Base-by-base conservation (phyloP, 805 yeast species). In the Schizosaccharomyces octosporus region DNA sequence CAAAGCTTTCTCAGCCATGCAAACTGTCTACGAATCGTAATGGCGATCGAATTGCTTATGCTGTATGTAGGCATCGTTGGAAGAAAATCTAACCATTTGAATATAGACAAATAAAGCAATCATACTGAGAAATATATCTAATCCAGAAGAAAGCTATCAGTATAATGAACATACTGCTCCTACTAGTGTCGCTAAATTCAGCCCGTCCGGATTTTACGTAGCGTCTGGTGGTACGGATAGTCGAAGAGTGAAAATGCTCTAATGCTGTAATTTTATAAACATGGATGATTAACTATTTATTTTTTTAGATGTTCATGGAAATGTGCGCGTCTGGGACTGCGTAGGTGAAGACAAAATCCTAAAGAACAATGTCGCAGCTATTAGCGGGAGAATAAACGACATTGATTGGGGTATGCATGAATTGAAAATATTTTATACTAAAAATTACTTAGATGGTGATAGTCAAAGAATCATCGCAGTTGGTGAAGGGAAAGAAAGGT, bases 401-500 rank as follows among this genome's bases (percentile, higher is more conserved):
- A 74, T 90, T 64, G 83, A 87, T 0, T 90, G 97, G 97, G 97
- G 60, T 57, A 57, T 6, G 60, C 7, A n/a, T 19, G 27, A 6
- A 17, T 1, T 11, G 17, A 5, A 21, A 27, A 29, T 57, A 11
- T 21, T 17, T 1, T 6, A 17, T 36, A 21, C 17, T 19, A 27
- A 31, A 15, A 5, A 5, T 24, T 5, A 21, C 13, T 1, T n/a
- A 57, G 60, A 93, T 70, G 83, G 83, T 32, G 98, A 90, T 68
- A 81, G 82, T 59, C 76, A 81, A 63, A 79, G 98, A 66, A 74
- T 93, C 61, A 86, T 93, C 68, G 95, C 95, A 1, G 97, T 89
- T 11, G 98, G 98, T 62, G 84, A 85, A 66, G 98, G 97, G 60
- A 84, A 84, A 66, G 96, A 88, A 66, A 79, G 85, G 64, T 89